Percentiles rank a stretch among this genome's conserved stretches.
phyloP scores from a whole-genome alignment of 2,329 filamentous ascomycete species.

The Beauveria rudraprayagi region DNA sequence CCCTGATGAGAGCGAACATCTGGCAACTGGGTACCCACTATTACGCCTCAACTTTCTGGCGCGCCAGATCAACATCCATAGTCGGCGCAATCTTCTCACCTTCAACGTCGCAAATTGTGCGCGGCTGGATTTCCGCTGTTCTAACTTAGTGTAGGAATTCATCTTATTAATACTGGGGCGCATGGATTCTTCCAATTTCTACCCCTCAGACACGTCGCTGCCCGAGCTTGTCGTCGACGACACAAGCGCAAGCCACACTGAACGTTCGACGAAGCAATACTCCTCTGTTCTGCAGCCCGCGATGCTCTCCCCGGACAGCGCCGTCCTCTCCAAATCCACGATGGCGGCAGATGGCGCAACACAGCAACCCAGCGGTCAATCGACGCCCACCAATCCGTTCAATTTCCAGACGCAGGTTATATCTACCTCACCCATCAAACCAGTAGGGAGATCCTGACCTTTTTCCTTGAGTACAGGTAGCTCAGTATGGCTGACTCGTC shows the following conservation, averaged over 20 bases:
- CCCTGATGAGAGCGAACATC: neutral
- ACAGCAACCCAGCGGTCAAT: slow-evolving; percentile 9
- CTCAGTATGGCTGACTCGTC: neutral
- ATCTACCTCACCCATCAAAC: slow-evolving; percentile 67
- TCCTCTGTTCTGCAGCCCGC: neutral
- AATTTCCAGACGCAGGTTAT: slow-evolving; percentile 85
- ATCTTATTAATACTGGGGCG: neutral
- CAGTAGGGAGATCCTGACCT: slow-evolving; percentile 41
- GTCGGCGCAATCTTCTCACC: neutral
- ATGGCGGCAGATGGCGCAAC: slow-evolving; percentile 17
- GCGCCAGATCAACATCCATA: neutral
- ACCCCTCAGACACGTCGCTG: slow-evolving; percentile 2
- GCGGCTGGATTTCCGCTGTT: neutral
- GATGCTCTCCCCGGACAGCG: slow-evolving; percentile 5
- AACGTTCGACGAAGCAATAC: neutral
- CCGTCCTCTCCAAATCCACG: slow-evolving; percentile 16
- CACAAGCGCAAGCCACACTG: neutral
- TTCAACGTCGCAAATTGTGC: neutral
- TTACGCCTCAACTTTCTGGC: neutral
- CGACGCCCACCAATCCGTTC: slow-evolving; percentile 61
- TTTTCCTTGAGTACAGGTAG: neutral
- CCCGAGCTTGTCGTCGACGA: slow-evolving; percentile 15
- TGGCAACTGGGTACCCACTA: neutral
- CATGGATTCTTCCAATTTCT: neutral
- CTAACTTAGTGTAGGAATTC: neutral